Evolutionary conservation across 2,329 filamentous ascomycete species (phyloP).

Genomic region (Xylariomycetidae sp.): DNA sequence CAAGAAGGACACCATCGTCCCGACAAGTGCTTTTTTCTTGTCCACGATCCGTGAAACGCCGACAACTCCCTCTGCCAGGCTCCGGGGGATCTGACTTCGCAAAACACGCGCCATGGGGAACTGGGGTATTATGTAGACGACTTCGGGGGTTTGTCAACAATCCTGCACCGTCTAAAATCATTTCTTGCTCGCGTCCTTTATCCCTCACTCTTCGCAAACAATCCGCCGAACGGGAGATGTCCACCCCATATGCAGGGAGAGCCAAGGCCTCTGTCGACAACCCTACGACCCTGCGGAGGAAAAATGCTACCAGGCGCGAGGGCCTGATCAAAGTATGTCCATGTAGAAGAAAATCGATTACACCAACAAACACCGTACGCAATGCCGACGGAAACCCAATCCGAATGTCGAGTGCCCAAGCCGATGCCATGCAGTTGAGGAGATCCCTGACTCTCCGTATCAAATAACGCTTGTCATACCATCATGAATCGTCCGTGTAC

Average conservation of each 20-base stretch:
- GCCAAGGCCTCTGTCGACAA: too few relatives aligned
- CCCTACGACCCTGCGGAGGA: too few relatives aligned
- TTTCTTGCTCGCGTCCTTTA: slow-evolving; percentile 1
- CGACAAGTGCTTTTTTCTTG: too few relatives aligned
- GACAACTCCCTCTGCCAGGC: too few relatives aligned
- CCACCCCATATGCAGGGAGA: too few relatives aligned
- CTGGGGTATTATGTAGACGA: slow-evolving; percentile 16
- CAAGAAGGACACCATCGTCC: too few relatives aligned
- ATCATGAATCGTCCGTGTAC: slow-evolving; percentile 15
- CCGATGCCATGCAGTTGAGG: slow-evolving; percentile 20
- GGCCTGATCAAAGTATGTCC: slow-evolving; percentile 18
- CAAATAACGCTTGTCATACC: slow-evolving; percentile 16
- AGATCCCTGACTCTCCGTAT: slow-evolving; percentile 6
- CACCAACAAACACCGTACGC: slow-evolving; percentile 27
- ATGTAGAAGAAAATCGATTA: slow-evolving; percentile 15
- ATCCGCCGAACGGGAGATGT: too few relatives aligned
- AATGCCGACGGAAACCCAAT: slow-evolving; percentile 25
- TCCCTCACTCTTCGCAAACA: too few relatives aligned
- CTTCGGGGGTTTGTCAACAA: slow-evolving; percentile 7
- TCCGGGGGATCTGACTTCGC: too few relatives aligned
- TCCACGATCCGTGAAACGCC: too few relatives aligned
- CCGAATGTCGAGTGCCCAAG: slow-evolving; percentile 17
- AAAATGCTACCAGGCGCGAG: slow-evolving; percentile 1
- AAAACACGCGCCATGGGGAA: too few relatives aligned
- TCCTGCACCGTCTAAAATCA: slow-evolving; percentile 12